phyloP scores from a whole-genome alignment of 129 eudicot species.

The Flaveria brownii region DNA sequence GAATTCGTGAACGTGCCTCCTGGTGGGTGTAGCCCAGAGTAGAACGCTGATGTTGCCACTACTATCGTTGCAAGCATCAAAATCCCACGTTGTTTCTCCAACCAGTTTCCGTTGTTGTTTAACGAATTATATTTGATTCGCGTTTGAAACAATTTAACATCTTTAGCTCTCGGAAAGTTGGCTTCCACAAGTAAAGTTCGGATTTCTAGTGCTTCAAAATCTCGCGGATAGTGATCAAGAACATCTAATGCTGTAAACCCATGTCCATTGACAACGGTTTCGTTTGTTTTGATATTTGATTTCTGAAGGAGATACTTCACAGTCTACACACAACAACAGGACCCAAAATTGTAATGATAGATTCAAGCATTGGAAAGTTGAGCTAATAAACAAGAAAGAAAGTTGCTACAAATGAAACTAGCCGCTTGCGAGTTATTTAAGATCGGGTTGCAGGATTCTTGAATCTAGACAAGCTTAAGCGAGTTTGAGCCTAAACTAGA shows the following conservation, averaged over 20 bases:
- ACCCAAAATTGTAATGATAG: neutral
- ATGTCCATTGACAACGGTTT: constrained; percentile 10
- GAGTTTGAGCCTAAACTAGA: too few species aligned
- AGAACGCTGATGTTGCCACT: constrained; percentile 18
- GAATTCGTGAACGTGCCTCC: constrained; percentile 29
- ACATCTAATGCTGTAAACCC: constrained; percentile 32
- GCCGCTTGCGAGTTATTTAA: too few species aligned
- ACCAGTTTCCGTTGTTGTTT: constrained; percentile 28
- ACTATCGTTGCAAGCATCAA: constrained; percentile 24
- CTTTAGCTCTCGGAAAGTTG: constrained; percentile 6
- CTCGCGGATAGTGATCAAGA: constrained; percentile 18
- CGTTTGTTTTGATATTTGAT: constrained; percentile 1
- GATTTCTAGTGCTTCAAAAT: constrained; percentile 5
- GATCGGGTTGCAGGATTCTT: too few species aligned
- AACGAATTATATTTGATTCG: neutral
- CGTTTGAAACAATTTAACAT: neutral
- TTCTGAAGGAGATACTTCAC: constrained; percentile 14
- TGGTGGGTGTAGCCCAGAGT: constrained; percentile 35
- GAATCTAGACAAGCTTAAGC: too few species aligned
- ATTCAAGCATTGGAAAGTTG: neutral
- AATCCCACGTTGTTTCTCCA: constrained; percentile 39
- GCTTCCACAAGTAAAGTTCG: constrained; percentile 23
- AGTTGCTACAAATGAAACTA: too few species aligned
- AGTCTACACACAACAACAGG: constrained; percentile 6
- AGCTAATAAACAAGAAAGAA: too few species aligned